These are phyloP conservation scores for Flaveria robusta DNA, from an alignment of 129 eudicot genomes.

Conservation along the genomic window DNA sequence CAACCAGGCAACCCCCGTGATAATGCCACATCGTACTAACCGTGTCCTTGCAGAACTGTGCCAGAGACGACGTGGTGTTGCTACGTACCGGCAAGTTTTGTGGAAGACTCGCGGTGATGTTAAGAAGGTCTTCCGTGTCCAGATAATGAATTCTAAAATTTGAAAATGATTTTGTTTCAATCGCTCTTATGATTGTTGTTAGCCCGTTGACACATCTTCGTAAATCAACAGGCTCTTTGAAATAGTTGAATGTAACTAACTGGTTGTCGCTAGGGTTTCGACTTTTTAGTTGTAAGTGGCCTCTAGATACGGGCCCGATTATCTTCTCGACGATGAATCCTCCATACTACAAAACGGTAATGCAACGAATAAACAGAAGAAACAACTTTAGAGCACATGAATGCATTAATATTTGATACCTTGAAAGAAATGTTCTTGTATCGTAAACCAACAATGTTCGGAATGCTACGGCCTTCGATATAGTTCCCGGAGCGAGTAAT, in stretches of 20 bases:
- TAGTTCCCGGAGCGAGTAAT: constrained; percentile 50
- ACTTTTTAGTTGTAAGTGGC: constrained; percentile 47
- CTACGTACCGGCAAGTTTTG: constrained; percentile 54
- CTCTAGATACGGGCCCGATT: constrained; percentile 58
- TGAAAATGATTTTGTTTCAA: constrained; percentile 51
- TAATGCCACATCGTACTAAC: constrained; percentile 75
- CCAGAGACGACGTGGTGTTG: constrained; percentile 46
- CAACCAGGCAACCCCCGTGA: constrained; percentile 70
- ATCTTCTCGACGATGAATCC: constrained; percentile 68
- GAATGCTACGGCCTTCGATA: constrained; percentile 65
- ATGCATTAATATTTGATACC: background rate
- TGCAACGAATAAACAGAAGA: no score
- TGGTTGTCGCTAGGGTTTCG: constrained; percentile 53
- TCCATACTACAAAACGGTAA: constrained; percentile 35
- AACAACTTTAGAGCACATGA: no score
- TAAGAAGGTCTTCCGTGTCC: constrained; percentile 39
- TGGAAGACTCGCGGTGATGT: constrained; percentile 47
- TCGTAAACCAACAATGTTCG: constrained; percentile 28
- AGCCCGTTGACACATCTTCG: constrained; percentile 61
- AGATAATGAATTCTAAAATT: constrained; percentile 33
- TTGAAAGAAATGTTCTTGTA: constrained; percentile 11
- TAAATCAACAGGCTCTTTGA: constrained; percentile 55
- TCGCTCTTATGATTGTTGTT: constrained; percentile 35
- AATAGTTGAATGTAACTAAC: constrained; percentile 59
- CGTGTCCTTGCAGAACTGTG: constrained; percentile 62